These are phyloP conservation scores for Irpex lacteus DNA, from an alignment of 1,284 basidiomycete species.

Conservation along the genomic window DNA sequence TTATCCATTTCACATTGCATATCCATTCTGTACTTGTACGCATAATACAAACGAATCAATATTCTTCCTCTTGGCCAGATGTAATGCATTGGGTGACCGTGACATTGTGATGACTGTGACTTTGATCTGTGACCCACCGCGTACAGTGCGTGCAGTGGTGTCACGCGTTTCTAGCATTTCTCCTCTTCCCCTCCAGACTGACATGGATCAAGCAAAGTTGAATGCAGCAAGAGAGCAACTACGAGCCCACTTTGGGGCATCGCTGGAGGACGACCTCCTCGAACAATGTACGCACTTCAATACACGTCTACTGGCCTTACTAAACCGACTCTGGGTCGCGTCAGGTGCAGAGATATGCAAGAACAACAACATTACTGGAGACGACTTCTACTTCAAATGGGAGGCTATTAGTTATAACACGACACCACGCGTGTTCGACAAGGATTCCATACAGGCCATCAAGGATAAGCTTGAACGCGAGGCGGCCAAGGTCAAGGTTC, in stretches of 20 bases:
- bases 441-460: conserved; percentile 50
- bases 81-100: too few relatives aligned
- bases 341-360: conserved; percentile 67
- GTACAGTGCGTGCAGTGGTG: too few relatives aligned
- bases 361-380: conserved; percentile 55
- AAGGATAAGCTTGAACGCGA: conserved; percentile 52
- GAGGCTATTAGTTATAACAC: conserved; percentile 47
- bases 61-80: background rate
- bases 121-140: too few relatives aligned
- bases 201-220: background rate
- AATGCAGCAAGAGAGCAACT: background rate
- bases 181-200: background rate
- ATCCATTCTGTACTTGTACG: background rate
- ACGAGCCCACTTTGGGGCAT: background rate
- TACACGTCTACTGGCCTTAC: background rate
- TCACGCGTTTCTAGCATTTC: background rate
- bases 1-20: background rate
- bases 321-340: background rate
- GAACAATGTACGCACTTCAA: conserved; percentile 7
- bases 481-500: conserved; percentile 32
- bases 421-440: conserved; percentile 41
- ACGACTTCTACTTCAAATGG: conserved; percentile 69
- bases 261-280: conserved; percentile 7
- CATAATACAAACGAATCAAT: background rate
- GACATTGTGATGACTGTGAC: too few relatives aligned